These are phyloP conservation scores for Macrotyloma uniflorum DNA, from an alignment of 306 rosid genomes.

Conservation along the genomic window DNA sequence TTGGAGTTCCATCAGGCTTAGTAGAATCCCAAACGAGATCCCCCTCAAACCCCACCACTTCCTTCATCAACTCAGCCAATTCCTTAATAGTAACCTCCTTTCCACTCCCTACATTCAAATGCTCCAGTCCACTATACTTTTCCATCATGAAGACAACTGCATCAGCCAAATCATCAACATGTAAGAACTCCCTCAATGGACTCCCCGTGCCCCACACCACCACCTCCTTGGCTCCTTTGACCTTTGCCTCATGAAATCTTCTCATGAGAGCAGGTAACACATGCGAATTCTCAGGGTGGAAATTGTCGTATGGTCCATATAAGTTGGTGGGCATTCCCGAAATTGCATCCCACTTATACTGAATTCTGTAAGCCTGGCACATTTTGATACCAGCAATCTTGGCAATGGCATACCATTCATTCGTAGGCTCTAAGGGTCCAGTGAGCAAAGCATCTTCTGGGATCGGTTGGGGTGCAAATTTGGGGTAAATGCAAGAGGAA, in stretches of 20 bases:
- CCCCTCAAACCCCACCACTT: constrained; percentile 89
- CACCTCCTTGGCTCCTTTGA: constrained; percentile 73
- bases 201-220: constrained; percentile 98
- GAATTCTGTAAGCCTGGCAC: constrained; percentile 94
- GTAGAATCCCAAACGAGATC: constrained; percentile 87
- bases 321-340: constrained; percentile 99
- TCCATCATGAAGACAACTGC: constrained; percentile 82
- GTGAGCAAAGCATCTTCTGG: constrained; percentile 81
- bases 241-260: constrained; percentile 93
- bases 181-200: constrained; percentile 93
- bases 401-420: constrained; percentile 96
- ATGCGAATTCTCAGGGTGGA: constrained; percentile 92
- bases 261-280: constrained; percentile 93
- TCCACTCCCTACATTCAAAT: constrained; percentile 92
- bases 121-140: constrained; percentile 74
- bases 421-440: constrained; percentile 90
- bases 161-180: constrained; percentile 87
- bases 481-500: constrained; percentile 94
- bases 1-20: constrained; percentile 96
- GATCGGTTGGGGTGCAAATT: constrained; percentile 95
- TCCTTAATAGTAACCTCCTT: constrained; percentile 88
- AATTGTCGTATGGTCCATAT: constrained; percentile 84
- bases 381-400: constrained; percentile 96
- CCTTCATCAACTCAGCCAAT: constrained; percentile 85
- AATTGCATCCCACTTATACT: constrained; percentile 80